Evolutionary conservation across 1,284 basidiomycete genomes (phyloP), one percentile per base, ranked within the genome.

Genomic region (Kwoniella shivajii): DNA sequence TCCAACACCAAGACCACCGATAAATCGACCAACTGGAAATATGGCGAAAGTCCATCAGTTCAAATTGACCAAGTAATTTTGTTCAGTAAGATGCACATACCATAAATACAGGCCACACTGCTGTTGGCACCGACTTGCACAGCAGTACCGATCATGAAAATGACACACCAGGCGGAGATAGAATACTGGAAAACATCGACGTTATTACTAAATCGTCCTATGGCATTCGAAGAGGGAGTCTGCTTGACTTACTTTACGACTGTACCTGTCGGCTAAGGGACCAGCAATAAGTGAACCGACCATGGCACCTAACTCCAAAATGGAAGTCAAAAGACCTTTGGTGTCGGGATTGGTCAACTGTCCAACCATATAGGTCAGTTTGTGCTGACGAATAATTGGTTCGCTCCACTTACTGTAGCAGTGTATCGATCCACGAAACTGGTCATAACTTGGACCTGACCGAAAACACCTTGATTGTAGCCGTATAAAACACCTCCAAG

Each of bases 401-500:
- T n/a, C n/a, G 34, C n/a, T n/a, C 22, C 14, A 63, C 71, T 46
- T 33, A 73, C 71, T n/a, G 64, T 66, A 48, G 54, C 56, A 10
- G 46, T 29, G 59, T 72, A 75, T 16, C 70, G 60, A 33, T 61
- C 36, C n/a, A 48, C 50, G 50, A 77, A 73, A n/a, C 59, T 58
- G n/a, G 48, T 45, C 71, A 75, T 75, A 44, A 77, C 76, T 52
- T 77, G 76, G 9, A 77, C 76, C 56, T 69, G 68, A 43, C 69
- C 66, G 51, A 76, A 76, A 18, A 76, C 74, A 66, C 73, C 74
- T 57, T 67, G 67, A 56, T 73, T 74, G 64, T 74, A 76, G 16
- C 74, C 74, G 59, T 76, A 76, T 2, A 78, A 59, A 2, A 78
- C 74, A 64, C 74, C 75, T 27, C 76, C 76, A n/a, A 75, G 54